Evolutionary conservation across 805 yeast genomes (phyloP).

Genomic region (Ogataea paradorogensis): DNA sequence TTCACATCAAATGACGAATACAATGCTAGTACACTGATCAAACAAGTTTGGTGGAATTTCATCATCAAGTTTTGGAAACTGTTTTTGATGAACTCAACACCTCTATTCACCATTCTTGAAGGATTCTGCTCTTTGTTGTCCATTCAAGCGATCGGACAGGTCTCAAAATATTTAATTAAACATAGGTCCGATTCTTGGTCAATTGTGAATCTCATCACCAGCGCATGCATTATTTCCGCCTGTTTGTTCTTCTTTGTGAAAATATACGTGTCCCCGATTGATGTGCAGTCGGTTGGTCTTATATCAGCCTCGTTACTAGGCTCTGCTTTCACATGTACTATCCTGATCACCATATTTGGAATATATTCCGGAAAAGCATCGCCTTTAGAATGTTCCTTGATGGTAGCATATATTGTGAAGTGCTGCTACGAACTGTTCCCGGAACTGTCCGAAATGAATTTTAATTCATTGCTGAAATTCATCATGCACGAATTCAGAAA

Average conservation of each 20-base stretch:
- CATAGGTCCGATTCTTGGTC: slow-evolving; percentile 74
- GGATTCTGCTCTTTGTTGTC: slow-evolving; percentile 89
- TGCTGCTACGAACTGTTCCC: slow-evolving; percentile 93
- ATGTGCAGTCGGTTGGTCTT: slow-evolving; percentile 56
- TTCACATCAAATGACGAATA: slow-evolving; percentile 38
- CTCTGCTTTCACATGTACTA: slow-evolving; percentile 72
- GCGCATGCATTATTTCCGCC: slow-evolving; percentile 73
- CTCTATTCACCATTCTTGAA: slow-evolving; percentile 83
- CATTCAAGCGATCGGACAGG: slow-evolving; percentile 90
- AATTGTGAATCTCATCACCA: slow-evolving; percentile 63
- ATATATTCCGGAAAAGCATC: slow-evolving; percentile 80
- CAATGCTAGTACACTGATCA: slow-evolving; percentile 17
- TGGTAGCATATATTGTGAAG: slow-evolving; percentile 88
- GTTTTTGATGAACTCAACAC: slow-evolving; percentile 75
- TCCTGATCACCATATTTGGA: slow-evolving; percentile 76
- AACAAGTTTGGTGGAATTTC: slow-evolving; percentile 34
- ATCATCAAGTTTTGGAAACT: slow-evolving; percentile 67
- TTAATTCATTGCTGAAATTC: slow-evolving; percentile 33
- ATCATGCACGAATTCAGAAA: slow-evolving; percentile 36
- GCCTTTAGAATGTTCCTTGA: slow-evolving; percentile 83
- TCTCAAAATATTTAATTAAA: slow-evolving; percentile 63
- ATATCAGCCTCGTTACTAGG: slow-evolving; percentile 83
- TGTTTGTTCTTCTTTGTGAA: slow-evolving; percentile 77
- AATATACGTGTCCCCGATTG: slow-evolving; percentile 75
- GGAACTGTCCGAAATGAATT: slow-evolving; percentile 57